Evolutionary conservation across 2,329 filamentous ascomycete species (phyloP).

Genomic region (Colletotrichum horii): DNA sequence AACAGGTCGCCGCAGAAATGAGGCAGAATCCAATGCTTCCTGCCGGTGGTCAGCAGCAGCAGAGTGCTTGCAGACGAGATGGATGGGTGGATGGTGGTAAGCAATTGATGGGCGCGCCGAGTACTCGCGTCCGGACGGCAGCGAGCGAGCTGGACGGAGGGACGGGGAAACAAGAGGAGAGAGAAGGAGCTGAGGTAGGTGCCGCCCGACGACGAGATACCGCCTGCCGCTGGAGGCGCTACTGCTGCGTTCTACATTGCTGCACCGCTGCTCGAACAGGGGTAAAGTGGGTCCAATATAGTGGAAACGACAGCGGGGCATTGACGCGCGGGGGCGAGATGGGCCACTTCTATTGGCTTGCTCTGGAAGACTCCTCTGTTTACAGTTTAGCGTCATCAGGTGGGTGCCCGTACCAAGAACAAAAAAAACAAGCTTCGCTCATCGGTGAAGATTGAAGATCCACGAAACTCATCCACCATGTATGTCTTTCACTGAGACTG

Average conservation of each 20-base stretch:
- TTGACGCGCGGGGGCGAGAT: conserved; percentile 5
- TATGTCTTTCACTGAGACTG: neutral
- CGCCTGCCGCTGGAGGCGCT: neutral
- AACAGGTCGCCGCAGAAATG: neutral
- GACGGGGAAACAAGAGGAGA: neutral
- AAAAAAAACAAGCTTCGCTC: neutral
- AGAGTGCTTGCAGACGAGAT: neutral
- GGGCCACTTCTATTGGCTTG: neutral
- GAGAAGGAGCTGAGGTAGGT: conserved; percentile 3
- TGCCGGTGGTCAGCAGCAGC: neutral
- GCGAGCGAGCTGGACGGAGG: neutral
- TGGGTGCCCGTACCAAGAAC: neutral
- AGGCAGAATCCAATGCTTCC: neutral
- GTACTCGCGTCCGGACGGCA: neutral
- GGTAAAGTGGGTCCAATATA: conserved; percentile 5
- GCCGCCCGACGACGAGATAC: conserved; percentile 11
- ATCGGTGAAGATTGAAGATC: neutral
- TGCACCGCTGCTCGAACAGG: conserved; percentile 3
- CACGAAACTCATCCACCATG: neutral
- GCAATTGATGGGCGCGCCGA: neutral
- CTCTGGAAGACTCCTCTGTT: neutral
- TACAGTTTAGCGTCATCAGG: neutral
- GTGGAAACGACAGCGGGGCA: conserved; percentile 4
- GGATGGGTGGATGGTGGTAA: neutral
- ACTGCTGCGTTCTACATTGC: neutral